Conservation (phyloP, 495 filamentous ascomycete species). For the Terfezia claveryi region DNA sequence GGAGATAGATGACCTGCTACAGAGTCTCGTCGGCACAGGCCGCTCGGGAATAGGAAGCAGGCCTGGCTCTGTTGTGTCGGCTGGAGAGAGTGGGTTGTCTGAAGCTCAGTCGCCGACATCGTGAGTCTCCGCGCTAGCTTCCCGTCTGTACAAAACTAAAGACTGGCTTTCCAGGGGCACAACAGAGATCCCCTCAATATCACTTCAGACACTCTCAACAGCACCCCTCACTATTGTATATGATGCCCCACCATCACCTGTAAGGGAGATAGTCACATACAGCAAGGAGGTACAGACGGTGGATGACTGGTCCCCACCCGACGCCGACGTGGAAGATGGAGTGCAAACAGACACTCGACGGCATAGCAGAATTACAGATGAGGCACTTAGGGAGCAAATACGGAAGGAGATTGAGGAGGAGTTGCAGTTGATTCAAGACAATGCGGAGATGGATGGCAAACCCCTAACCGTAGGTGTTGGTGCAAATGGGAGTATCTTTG, state of each 20-base stretch:
- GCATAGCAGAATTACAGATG: constrained; percentile 47
- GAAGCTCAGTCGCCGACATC: constrained; percentile 13
- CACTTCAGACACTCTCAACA: constrained; percentile 43
- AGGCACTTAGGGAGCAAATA: constrained; percentile 67
- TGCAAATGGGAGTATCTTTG: constrained; percentile 35
- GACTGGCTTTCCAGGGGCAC: no score
- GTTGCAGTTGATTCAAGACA: constrained; percentile 31
- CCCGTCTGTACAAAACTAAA: no score
- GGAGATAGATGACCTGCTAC: constrained; percentile 32
- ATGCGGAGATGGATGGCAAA: constrained; percentile 31
- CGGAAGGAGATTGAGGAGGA: constrained; percentile 85
- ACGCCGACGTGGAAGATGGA: constrained; percentile 37
- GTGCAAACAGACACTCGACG: constrained; percentile 22
- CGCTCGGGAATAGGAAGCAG: constrained; percentile 51
- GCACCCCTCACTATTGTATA: constrained; percentile 47
- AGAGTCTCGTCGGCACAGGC: constrained; percentile 54
- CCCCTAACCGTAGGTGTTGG: constrained; percentile 2
- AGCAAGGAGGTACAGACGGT: constrained; percentile 86
- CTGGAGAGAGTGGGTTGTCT: constrained; percentile 13
- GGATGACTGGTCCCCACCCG: constrained; percentile 41
- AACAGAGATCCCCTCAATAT: constrained; percentile 14
- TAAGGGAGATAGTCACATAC: constrained; percentile 71
- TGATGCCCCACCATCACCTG: constrained; percentile 48
- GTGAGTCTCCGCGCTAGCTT: no score
- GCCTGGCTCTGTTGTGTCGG: constrained; percentile 52